Evolutionary conservation across 345 rosid genomes (phyloP).

Genomic region (Isatis tinctoria): DNA sequence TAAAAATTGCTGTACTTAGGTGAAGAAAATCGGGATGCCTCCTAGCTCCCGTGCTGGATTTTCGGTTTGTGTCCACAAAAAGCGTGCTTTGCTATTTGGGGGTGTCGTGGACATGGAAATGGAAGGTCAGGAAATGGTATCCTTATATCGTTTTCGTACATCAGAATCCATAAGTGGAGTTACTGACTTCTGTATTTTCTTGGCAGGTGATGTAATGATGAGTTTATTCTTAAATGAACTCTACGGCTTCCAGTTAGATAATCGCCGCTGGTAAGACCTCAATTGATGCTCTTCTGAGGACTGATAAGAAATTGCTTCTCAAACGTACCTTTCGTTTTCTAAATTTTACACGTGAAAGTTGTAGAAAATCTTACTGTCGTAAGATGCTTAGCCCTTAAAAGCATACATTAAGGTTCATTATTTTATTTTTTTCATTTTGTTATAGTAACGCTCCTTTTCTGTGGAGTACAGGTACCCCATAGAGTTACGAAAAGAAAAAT

Average conservation of each 20-base stretch:
- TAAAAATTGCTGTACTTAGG: constrained; percentile 37
- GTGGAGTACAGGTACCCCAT: constrained; percentile 72
- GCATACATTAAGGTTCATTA: neutral
- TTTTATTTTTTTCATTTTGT: neutral
- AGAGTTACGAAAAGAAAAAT: constrained; percentile 89
- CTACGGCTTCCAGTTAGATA: constrained; percentile 96
- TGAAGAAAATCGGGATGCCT: constrained; percentile 94
- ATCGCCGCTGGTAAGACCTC: constrained; percentile 72
- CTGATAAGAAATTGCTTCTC: neutral
- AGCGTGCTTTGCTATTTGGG: constrained; percentile 89
- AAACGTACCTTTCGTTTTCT: neutral
- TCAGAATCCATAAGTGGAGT: neutral
- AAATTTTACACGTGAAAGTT: neutral
- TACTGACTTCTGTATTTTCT: constrained; percentile 9
- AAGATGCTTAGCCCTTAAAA: neutral
- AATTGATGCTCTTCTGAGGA: neutral
- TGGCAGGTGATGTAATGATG: constrained; percentile 86
- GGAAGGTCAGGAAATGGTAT: constrained; percentile 48
- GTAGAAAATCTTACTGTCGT: neutral
- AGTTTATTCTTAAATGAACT: constrained; percentile 95
- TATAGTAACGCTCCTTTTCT: neutral
- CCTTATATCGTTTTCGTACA: neutral
- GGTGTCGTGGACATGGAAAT: constrained; percentile 98
- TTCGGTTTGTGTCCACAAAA: constrained; percentile 91
- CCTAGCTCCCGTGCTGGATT: constrained; percentile 95